Evolutionary conservation across 139 green algal genomes (phyloP).

Genomic region (Yamagishiella unicocca): DNA sequence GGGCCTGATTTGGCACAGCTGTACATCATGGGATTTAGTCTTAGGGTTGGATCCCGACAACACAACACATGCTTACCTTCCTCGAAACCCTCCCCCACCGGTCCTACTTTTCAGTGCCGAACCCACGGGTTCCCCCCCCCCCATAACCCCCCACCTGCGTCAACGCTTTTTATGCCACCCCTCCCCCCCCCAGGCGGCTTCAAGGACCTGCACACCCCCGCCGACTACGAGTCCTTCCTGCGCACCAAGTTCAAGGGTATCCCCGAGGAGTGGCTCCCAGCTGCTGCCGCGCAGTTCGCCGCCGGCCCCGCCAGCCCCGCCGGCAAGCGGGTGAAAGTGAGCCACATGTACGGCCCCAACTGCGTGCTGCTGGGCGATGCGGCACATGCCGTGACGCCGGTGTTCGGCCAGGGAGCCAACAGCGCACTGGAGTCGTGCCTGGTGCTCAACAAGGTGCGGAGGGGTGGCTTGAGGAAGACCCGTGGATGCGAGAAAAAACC

Average conservation of each 20-base stretch:
- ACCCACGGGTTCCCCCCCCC: neutral
- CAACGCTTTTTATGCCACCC: neutral
- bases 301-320: slow-evolving; percentile 40
- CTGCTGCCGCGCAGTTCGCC: slow-evolving; percentile 43
- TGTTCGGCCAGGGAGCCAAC: slow-evolving; percentile 76
- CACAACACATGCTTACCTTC: too few relatives aligned
- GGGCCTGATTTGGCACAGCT: too few relatives aligned
- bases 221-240: slow-evolving; percentile 66
- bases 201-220: slow-evolving; percentile 43
- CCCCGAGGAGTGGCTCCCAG: slow-evolving; percentile 57
- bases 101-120: neutral
- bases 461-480: too few relatives aligned
- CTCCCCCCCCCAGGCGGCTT: slow-evolving; percentile 15
- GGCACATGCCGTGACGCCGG: slow-evolving; percentile 73
- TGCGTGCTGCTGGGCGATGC: slow-evolving; percentile 74
- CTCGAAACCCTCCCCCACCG: neutral
- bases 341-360: slow-evolving; percentile 35
- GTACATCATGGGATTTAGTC: too few relatives aligned
- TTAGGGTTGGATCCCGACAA: too few relatives aligned
- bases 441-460: slow-evolving; percentile 58
- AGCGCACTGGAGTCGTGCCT: slow-evolving; percentile 67
- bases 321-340: slow-evolving; percentile 46
- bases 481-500: too few relatives aligned
- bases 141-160: neutral
- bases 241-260: slow-evolving; percentile 54